Conservation (phyloP, 2,329 filamentous ascomycete genomes). For the Paracorniculantispora psalliotae region DNA sequence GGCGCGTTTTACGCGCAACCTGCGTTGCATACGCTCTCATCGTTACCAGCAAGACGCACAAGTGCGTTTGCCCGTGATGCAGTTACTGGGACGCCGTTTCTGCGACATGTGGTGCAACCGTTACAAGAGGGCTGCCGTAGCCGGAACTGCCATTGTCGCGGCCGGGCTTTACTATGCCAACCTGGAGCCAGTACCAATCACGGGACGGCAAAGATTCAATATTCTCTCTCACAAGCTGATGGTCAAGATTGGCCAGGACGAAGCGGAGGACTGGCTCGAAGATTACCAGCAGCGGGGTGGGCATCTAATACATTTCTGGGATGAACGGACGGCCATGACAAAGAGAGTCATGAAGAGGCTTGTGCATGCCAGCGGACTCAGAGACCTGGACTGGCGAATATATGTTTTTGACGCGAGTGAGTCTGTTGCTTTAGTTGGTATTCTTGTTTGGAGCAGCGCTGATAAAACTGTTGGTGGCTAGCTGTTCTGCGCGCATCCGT, state of each 20-base stretch:
- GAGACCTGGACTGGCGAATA: conserved; percentile 61
- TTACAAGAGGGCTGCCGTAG: neutral
- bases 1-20: neutral
- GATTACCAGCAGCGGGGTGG: conserved; percentile 47
- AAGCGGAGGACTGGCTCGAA: conserved; percentile 41
- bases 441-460: too few relatives aligned
- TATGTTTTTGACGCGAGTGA: conserved; percentile 69
- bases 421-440: too few relatives aligned
- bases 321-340: conserved; percentile 53
- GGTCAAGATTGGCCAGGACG: conserved; percentile 31
- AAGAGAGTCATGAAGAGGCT: conserved; percentile 60
- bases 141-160: neutral
- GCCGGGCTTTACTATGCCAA: conserved; percentile 57
- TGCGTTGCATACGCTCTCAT: neutral
- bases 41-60: neutral
- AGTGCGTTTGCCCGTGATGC: neutral
- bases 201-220: conserved; percentile 69
- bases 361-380: conserved; percentile 61
- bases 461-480: too few relatives aligned
- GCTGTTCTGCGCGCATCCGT: conserved; percentile 66
- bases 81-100: neutral
- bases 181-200: conserved; percentile 67
- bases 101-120: neutral
- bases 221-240: conserved; percentile 53
- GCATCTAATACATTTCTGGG: conserved; percentile 53